phyloP scores from a whole-genome alignment of 306 rosid genomes.

The Acacia melanoxylon region DNA sequence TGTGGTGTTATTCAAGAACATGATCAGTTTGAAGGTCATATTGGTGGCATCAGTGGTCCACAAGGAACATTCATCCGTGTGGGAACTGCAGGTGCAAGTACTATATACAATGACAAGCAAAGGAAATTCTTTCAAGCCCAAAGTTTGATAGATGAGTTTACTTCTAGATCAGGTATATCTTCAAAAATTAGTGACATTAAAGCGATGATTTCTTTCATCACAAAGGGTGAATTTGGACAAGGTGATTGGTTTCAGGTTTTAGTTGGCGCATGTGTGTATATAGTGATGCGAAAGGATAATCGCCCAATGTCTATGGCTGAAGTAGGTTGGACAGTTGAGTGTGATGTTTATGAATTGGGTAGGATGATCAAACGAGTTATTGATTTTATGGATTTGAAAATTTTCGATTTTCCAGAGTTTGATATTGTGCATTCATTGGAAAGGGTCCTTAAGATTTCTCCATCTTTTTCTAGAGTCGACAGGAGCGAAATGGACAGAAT shows the following conservation, averaged over 20 bases:
- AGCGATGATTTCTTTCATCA: conserved; percentile 49
- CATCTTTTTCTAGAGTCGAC: conserved; percentile 24
- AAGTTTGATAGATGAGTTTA: conserved; percentile 44
- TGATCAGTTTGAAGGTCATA: conserved; percentile 54
- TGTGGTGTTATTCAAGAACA: conserved; percentile 58
- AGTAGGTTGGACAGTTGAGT: conserved; percentile 44
- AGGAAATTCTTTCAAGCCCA: conserved; percentile 52
- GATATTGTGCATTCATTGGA: conserved; percentile 58
- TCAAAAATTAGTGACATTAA: conserved; percentile 39
- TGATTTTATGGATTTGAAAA: conserved; percentile 50
- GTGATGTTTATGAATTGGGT: conserved; percentile 62
- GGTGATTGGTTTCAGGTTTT: conserved; percentile 70
- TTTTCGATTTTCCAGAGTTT: conserved; percentile 51
- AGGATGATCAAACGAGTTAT: conserved; percentile 62
- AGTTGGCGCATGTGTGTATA: conserved; percentile 70
- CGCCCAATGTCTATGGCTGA: conserved; percentile 59
- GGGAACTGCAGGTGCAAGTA: conserved; percentile 62
- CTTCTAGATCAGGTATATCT: conserved; percentile 46
- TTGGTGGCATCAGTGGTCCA: conserved; percentile 53
- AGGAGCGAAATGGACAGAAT: conserved; percentile 41
- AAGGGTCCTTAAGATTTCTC: conserved; percentile 46
- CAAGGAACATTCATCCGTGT: conserved; percentile 57
- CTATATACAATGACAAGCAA: conserved; percentile 39
- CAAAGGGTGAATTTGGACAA: conserved; percentile 64
- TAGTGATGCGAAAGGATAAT: conserved; percentile 57